These are phyloP conservation scores for Penicillium decumbens DNA, from an alignment of 2,329 filamentous ascomycete species.

Conservation along the genomic window DNA sequence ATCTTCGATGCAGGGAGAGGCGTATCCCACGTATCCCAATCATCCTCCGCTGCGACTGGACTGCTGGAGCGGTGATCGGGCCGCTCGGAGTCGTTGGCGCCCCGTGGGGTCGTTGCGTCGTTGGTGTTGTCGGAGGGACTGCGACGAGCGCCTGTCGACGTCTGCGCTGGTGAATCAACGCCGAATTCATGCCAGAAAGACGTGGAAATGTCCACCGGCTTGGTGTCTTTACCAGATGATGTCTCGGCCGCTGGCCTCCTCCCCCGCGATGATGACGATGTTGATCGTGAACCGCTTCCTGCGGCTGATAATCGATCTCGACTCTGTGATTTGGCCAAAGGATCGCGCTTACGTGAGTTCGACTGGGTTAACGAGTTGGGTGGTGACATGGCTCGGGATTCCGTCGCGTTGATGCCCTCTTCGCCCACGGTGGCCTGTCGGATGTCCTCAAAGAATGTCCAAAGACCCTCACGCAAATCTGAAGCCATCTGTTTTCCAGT, in stretches of 20 bases:
- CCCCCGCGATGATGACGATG: slow-evolving; percentile 29
- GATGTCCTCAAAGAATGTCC: slow-evolving; percentile 93
- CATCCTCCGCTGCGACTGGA: slow-evolving; percentile 29
- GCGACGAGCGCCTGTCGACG: slow-evolving; percentile 31
- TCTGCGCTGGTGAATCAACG: slow-evolving; percentile 45
- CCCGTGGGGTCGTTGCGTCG: slow-evolving; percentile 30
- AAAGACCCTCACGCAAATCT: slow-evolving; percentile 82
- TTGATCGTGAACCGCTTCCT: slow-evolving; percentile 29
- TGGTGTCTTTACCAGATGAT: slow-evolving; percentile 41
- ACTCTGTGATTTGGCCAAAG: slow-evolving; percentile 30
- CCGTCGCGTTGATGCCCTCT: slow-evolving; percentile 65
- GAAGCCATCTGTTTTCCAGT: slow-evolving; percentile 74
- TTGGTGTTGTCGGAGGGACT: slow-evolving; percentile 17
- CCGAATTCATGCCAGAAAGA: slow-evolving; percentile 52
- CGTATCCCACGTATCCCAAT: slow-evolving; percentile 56
- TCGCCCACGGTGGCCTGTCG: slow-evolving; percentile 94
- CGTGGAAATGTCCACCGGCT: slow-evolving; percentile 40
- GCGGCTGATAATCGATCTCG: slow-evolving; percentile 31
- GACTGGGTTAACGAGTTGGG: slow-evolving; percentile 2
- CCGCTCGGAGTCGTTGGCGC: slow-evolving; percentile 36
- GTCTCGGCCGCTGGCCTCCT: slow-evolving; percentile 29
- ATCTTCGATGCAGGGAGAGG: slow-evolving; percentile 36
- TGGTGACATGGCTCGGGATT: slow-evolving; percentile 34
- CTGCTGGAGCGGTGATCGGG: slow-evolving; percentile 29
- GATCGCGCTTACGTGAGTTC: slow-evolving; percentile 5